phyloP scores from a whole-genome alignment of 768 basidiomycete genomes.

The Podaxis sp. region DNA sequence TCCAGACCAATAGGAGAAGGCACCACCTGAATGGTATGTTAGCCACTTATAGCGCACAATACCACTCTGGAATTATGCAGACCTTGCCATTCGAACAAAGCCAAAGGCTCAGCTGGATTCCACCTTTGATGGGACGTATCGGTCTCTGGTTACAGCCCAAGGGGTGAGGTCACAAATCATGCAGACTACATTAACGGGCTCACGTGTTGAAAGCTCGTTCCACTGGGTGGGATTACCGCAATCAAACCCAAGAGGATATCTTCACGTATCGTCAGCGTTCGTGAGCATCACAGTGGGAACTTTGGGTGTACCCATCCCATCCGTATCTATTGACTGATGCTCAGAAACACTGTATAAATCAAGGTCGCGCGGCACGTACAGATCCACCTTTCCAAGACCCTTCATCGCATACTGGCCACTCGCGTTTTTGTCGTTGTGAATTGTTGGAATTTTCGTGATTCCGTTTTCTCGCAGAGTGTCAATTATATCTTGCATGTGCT shows the following conservation, averaged over 20 bases:
- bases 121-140: conserved; percentile 31
- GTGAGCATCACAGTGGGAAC: neutral
- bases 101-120: conserved; percentile 37
- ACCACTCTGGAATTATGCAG: neutral
- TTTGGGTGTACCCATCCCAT: conserved; percentile 5
- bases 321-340: neutral
- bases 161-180: neutral
- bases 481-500: conserved; percentile 45
- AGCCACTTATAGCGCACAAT: neutral
- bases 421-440: conserved; percentile 34
- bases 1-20: conserved; percentile 39
- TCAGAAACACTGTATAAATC: neutral
- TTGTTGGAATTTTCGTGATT: conserved; percentile 35
- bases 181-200: conserved; percentile 6
- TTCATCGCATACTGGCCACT: conserved; percentile 28
- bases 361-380: conserved; percentile 19
- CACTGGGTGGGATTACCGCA: conserved; percentile 59
- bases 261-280: neutral
- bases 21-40: conserved; percentile 25
- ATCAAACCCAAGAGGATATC: conserved; percentile 65
- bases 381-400: conserved; percentile 35
- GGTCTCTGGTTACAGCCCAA: conserved; percentile 20
- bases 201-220: conserved; percentile 40
- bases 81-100: conserved; percentile 39
- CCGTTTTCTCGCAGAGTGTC: conserved; percentile 35